Conservation (phyloP, 805 yeast species). For the Ogataea degrootiae region DNA sequence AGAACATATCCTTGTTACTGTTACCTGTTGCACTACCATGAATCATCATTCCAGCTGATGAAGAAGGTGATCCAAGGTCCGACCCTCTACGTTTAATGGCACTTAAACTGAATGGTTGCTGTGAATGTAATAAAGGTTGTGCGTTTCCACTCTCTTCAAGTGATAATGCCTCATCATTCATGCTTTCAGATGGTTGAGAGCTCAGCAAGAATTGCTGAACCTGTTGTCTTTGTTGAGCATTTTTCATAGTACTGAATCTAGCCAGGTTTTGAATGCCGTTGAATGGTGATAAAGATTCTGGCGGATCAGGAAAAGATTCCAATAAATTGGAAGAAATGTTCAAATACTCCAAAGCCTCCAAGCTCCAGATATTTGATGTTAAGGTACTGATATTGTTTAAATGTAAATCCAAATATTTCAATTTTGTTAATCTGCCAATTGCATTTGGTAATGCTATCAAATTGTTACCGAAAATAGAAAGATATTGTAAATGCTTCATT, state of each 20-base stretch:
- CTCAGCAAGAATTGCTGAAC: not conserved
- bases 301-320: slow-evolving; percentile 53
- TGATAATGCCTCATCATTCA: not conserved
- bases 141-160: slow-evolving; percentile 1
- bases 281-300: slow-evolving; percentile 22
- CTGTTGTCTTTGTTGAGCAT: not conserved
- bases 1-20: not conserved
- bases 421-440: slow-evolving; percentile 53
- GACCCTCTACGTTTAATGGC: slow-evolving; percentile 1
- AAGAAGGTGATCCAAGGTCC: not conserved
- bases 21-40: slow-evolving; percentile 3
- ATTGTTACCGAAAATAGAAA: slow-evolving; percentile 73
- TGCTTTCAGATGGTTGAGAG: no score
- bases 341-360: slow-evolving; percentile 50
- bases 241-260: not conserved
- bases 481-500: slow-evolving; percentile 53
- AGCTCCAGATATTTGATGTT: slow-evolving; percentile 63
- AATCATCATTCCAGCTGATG: no score
- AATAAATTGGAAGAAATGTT: slow-evolving; percentile 74
- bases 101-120: not conserved
- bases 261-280: slow-evolving; percentile 7
- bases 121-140: not conserved
- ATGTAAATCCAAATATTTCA: slow-evolving; percentile 73
- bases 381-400: slow-evolving; percentile 72
- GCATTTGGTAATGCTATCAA: slow-evolving; percentile 64